Evolutionary conservation across 2,329 filamentous ascomycete genomes (phyloP).

Genomic region (Aspergillus jensenii): DNA sequence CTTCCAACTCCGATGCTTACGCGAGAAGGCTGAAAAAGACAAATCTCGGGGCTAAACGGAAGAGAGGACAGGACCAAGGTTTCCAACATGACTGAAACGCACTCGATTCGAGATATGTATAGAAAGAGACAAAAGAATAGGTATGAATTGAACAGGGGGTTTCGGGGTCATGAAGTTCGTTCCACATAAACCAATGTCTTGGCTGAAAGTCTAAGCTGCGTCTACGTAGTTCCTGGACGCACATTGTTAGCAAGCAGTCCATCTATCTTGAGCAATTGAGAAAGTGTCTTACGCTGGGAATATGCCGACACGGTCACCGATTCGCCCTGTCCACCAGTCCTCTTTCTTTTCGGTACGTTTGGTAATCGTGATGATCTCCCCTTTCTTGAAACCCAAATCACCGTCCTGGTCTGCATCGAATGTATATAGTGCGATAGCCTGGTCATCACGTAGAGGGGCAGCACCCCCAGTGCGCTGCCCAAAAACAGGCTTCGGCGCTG

Average conservation of each 20-base stretch:
- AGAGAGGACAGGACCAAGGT: not conserved
- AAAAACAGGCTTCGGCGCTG: conserved; percentile 88
- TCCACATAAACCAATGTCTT: conserved; percentile 21
- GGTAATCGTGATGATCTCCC: conserved; percentile 89
- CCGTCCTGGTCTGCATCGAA: conserved; percentile 94
- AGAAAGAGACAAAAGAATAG: conserved; percentile 3
- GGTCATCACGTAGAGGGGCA: conserved; percentile 57
- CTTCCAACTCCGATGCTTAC: conserved; percentile 9
- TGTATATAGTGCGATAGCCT: conserved; percentile 87
- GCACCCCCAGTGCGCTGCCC: conserved; percentile 46
- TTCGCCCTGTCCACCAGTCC: conserved; percentile 96
- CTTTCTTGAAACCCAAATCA: conserved; percentile 95
- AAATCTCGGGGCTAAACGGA: not conserved
- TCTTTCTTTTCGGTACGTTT: conserved; percentile 93
- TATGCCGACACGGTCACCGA: conserved; percentile 82
- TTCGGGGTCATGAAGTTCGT: conserved; percentile 24
- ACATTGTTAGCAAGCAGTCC: conserved; percentile 12
- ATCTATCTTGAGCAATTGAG: not conserved
- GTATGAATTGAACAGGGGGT: not conserved
- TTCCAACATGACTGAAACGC: conserved; percentile 1
- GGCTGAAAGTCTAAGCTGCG: conserved; percentile 23
- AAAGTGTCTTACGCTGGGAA: conserved; percentile 70
- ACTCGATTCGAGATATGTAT: conserved; percentile 2
- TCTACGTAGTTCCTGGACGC: conserved; percentile 39
- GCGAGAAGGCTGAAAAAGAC: conserved; percentile 4